Conservation (phyloP, 2,329 filamentous ascomycete species). For the Alternaria triticimaculans region DNA sequence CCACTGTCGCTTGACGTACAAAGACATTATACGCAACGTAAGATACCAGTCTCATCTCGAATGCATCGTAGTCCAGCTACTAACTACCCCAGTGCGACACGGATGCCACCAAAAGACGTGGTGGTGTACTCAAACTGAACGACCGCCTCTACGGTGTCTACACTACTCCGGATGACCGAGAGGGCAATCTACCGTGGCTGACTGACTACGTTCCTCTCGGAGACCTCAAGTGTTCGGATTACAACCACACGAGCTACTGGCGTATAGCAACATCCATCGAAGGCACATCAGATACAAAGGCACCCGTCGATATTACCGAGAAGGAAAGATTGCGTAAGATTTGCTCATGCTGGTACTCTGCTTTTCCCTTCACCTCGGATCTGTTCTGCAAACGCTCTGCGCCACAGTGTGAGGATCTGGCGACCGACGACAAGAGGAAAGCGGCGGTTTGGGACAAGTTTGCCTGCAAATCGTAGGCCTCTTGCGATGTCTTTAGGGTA, state of each 20-base stretch:
- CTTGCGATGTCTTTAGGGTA: neutral
- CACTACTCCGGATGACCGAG: neutral
- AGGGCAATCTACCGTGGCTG: neutral
- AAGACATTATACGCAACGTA: neutral
- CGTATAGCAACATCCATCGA: neutral
- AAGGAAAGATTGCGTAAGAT: fast-evolving
- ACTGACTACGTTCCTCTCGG: neutral
- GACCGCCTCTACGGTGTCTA: neutral
- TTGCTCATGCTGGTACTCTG: neutral
- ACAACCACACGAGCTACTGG: neutral
- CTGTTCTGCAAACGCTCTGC: neutral
- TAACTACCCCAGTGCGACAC: neutral
- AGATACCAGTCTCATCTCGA: too few species aligned
- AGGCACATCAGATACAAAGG: neutral
- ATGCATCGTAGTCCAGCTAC: neutral
- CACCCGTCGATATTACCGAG: neutral
- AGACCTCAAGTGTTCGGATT: neutral
- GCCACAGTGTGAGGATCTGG: neutral
- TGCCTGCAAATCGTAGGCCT: neutral
- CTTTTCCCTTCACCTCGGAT: neutral
- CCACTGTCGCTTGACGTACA: neutral
- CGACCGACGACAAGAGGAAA: neutral
- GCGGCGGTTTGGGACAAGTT: neutral
- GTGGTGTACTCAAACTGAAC: neutral
- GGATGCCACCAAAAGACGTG: neutral